These are phyloP conservation scores for Pseudonitzschia delicatissima DNA, from an alignment of 108 stramenopile species.

Conservation along the genomic window DNA sequence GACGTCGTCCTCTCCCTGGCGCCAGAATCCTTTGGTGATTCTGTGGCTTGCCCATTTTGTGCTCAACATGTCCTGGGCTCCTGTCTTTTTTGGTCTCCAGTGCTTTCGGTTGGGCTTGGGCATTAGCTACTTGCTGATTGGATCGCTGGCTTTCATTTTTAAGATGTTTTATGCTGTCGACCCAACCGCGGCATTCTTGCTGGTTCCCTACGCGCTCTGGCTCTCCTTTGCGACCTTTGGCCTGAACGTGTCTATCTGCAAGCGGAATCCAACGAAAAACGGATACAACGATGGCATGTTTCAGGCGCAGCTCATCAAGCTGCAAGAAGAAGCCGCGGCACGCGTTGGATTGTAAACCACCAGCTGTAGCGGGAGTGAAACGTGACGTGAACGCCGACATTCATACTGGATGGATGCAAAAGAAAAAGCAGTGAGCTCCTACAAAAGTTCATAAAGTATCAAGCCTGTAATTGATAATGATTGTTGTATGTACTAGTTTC, in stretches of 20 bases:
- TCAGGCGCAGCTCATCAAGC: constrained; percentile 42
- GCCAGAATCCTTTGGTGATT: constrained; percentile 1
- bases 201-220: constrained; percentile 64
- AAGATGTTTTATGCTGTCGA: constrained; percentile 33
- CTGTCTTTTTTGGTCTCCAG: constrained; percentile 59
- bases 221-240: constrained; percentile 50
- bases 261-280: constrained; percentile 44
- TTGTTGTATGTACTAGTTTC: no score
- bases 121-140: constrained; percentile 41
- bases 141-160: constrained; percentile 36
- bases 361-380: no score
- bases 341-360: constrained; percentile 22
- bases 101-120: constrained; percentile 38
- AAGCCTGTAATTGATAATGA: no score
- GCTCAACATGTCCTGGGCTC: constrained; percentile 64
- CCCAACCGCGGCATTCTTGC: constrained; percentile 35
- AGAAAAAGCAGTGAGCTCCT: no score
- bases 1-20: background rate
- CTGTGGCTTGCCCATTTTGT: constrained; percentile 46
- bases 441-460: no score
- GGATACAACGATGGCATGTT: constrained; percentile 58
- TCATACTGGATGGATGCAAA: no score
- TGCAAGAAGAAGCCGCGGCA: constrained; percentile 41
- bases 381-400: no score
- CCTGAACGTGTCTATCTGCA: constrained; percentile 53